phyloP scores from a whole-genome alignment of 2,329 filamentous ascomycete genomes.

The Zasmidium angulare region DNA sequence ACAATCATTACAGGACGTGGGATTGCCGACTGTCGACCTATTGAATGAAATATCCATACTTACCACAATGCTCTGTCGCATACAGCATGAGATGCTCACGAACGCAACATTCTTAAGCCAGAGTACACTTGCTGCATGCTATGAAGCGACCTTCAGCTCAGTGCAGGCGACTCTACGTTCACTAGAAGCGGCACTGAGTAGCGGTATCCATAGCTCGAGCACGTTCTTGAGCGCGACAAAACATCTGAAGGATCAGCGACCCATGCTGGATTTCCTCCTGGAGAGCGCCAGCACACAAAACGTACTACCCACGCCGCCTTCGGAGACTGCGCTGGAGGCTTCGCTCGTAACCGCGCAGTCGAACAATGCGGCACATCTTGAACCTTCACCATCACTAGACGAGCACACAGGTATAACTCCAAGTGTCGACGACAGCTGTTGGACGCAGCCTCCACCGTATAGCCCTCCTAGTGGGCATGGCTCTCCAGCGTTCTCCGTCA shows the following conservation, averaged over 20 bases:
- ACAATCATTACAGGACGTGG: conserved; percentile 8
- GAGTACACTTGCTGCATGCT: conserved; percentile 7
- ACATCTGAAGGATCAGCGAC: conserved; percentile 23
- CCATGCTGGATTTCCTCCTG: conserved; percentile 22
- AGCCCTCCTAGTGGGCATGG: conserved; percentile 23
- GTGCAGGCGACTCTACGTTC: conserved; percentile 7
- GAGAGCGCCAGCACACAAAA: neutral
- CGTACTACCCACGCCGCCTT: conserved; percentile 22
- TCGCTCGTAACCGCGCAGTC: neutral
- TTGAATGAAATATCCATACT: conserved; percentile 21
- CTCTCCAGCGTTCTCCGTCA: conserved; percentile 11
- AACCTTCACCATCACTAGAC: conserved; percentile 2
- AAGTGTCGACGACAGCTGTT: conserved; percentile 22
- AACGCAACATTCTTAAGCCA: neutral
- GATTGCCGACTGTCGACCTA: conserved; percentile 7
- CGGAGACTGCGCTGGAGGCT: conserved; percentile 1
- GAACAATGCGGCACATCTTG: neutral
- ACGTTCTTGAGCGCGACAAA: conserved; percentile 12
- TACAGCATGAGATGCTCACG: conserved; percentile 18
- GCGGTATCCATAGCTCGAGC: neutral
- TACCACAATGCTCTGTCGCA: conserved; percentile 20
- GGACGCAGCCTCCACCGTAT: conserved; percentile 32
- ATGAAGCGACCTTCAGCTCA: conserved; percentile 13
- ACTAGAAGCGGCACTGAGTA: neutral
- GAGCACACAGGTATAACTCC: conserved; percentile 26